Base-by-base conservation (phyloP, 1,284 basidiomycete genomes). In the Ganoderma sp. region DNA sequence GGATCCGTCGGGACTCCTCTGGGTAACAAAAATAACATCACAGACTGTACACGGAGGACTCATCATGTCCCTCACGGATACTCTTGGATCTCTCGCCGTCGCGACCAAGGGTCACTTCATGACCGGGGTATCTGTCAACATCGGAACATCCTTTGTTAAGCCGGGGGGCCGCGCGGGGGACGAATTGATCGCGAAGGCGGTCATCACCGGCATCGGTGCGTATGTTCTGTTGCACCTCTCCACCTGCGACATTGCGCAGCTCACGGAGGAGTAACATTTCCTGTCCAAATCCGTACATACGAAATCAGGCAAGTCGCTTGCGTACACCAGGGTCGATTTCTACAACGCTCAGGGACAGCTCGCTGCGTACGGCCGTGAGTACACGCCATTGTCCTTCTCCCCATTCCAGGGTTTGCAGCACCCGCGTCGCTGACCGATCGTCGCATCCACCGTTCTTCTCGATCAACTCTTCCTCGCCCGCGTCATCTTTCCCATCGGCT, bases 61-160 rank as follows among this genome's bases (percentile, higher is more conserved):
- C 50, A 90, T 96, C 73, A 80, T 93, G 75, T 94, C 93, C 1
- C 81, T 97, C 22, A 94, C 94, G 10, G 95, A 97, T 78, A 95
- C 94, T 9, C 81, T 94, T 58, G 95, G 95, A 7, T 94, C 91
- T 0, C 85, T 97, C 14, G 93, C 93, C 8, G 86, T 97, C 28
- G 92, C 93, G 0, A 88, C 90, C 15, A 90, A 90, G 72, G 95
- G 95, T 4, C 87, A 95, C 32, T 91, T 83, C 78, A 92, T 94
- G 88, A 96, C 95, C 0, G 92, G 95, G 19, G 94, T 97, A 8
- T 94, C 92, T 2, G 95, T 94, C 0, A 95, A 97, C 77, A 90
- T 97, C 74, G 90, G 90, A 60, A 90, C 94, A 0, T 94, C 92
- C 2, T 97, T 94, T 73, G 88, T 94, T 65, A 88, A 88, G 61